Evolutionary conservation across 2,329 filamentous ascomycete species (phyloP).

Genomic region (Conoideocrella luteorostrata): DNA sequence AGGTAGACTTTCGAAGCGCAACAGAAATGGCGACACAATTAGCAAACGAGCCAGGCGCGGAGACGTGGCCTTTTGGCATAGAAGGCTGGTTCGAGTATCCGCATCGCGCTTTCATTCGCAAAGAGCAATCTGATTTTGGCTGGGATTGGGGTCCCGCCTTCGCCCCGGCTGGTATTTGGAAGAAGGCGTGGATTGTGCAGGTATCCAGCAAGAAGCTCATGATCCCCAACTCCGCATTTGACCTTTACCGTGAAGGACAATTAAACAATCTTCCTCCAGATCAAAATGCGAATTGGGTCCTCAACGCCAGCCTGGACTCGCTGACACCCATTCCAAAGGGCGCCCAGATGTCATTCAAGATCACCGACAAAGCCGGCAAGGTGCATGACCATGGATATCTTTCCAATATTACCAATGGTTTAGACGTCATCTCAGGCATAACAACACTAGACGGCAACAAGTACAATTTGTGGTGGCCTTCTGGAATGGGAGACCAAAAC

Average conservation of each 20-base stretch:
- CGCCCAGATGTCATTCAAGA: slow-evolving; percentile 36
- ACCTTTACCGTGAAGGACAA: slow-evolving; percentile 53
- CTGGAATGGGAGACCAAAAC: slow-evolving; percentile 47
- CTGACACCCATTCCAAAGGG: slow-evolving; percentile 39
- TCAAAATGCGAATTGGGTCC: slow-evolving; percentile 50
- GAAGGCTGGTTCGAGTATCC: slow-evolving; percentile 15
- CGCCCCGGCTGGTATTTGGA: slow-evolving; percentile 57
- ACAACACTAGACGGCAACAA: slow-evolving; percentile 33
- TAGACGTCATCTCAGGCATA: slow-evolving; percentile 41
- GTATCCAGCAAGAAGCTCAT: not conserved
- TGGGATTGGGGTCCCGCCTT: slow-evolving; percentile 61
- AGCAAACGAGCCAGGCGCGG: slow-evolving; percentile 6
- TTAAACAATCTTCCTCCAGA: slow-evolving; percentile 52
- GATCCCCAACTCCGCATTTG: slow-evolving; percentile 44
- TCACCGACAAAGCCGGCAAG: slow-evolving; percentile 35
- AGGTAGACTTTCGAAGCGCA: slow-evolving; percentile 17
- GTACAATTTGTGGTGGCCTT: slow-evolving; percentile 57
- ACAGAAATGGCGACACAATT: slow-evolving; percentile 11
- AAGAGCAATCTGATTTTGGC: slow-evolving; percentile 57
- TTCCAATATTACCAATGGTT: slow-evolving; percentile 31
- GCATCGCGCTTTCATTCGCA: slow-evolving; percentile 36
- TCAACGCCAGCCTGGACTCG: slow-evolving; percentile 55
- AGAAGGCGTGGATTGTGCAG: slow-evolving; percentile 50
- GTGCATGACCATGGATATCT: slow-evolving; percentile 21
- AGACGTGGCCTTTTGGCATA: slow-evolving; percentile 5